phyloP scores from a whole-genome alignment of 1,284 basidiomycete species.

The Irpex sp. region DNA sequence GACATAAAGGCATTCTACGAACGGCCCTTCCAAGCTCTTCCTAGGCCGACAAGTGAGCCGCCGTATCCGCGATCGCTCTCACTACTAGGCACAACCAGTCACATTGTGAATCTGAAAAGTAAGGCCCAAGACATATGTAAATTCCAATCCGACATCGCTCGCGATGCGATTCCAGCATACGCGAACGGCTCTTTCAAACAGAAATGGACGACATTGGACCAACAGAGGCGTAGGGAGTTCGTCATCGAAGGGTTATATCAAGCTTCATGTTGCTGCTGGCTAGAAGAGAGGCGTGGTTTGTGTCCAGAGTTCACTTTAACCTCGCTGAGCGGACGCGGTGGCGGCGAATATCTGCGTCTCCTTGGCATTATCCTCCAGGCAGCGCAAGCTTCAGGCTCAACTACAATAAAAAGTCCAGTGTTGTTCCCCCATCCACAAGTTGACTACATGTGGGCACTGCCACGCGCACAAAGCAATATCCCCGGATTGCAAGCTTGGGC shows the following conservation, averaged over 20 bases:
- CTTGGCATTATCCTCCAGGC: not conserved
- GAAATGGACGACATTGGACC: not conserved
- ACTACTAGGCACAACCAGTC: not conserved
- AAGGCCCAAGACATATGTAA: not conserved
- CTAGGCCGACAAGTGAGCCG: not conserved
- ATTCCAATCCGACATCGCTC: not conserved
- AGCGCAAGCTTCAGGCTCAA: not conserved
- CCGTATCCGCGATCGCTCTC: not conserved
- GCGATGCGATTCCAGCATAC: not conserved
- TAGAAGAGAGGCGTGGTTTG: slow-evolving; percentile 1
- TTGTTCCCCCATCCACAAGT: not conserved
- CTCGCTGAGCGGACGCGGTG: not conserved
- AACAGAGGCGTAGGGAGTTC: not conserved
- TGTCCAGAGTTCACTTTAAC: not conserved
- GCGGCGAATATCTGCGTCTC: not conserved
- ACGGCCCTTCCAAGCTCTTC: not conserved
- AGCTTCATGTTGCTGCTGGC: not conserved
- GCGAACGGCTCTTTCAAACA: not conserved
- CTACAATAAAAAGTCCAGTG: not conserved
- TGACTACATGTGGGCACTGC: not conserved
- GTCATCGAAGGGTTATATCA: not conserved
- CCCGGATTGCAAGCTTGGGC: not conserved
- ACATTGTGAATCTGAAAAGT: not conserved
- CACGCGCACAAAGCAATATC: not conserved
- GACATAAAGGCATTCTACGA: not conserved